These are phyloP conservation scores for Exidia glandulosa DNA, from an alignment of 768 basidiomycete genomes.

Conservation along the genomic window DNA sequence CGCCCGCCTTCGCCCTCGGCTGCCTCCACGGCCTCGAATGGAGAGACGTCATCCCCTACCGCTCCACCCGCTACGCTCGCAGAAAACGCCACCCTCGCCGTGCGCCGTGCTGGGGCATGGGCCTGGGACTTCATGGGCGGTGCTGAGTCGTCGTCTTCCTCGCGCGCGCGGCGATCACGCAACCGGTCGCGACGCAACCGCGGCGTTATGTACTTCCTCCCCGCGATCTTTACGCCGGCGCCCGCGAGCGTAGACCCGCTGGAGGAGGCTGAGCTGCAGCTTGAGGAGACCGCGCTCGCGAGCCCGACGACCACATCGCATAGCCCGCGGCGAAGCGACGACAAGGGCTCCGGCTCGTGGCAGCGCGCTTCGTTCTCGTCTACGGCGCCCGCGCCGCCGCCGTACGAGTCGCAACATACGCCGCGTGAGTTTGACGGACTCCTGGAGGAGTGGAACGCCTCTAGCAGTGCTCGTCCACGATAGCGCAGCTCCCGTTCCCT, in stretches of 20 bases:
- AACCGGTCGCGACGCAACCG: slow-evolving; percentile 34
- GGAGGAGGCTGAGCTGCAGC: neutral
- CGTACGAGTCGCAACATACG: neutral
- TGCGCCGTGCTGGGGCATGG: slow-evolving; percentile 36
- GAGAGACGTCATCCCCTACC: slow-evolving; percentile 29
- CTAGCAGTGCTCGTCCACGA: neutral
- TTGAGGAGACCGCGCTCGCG: neutral
- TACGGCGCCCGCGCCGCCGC: neutral
- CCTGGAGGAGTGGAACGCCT: neutral
- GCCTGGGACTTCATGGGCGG: slow-evolving; percentile 34
- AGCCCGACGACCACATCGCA: neutral
- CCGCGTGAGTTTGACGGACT: neutral
- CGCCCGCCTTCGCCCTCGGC: slow-evolving; percentile 51
- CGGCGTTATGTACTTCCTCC: slow-evolving; percentile 70
- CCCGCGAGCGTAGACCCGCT: slow-evolving; percentile 7
- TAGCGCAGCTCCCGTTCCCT: no score
- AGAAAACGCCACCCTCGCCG: slow-evolving; percentile 33
- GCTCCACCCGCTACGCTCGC: slow-evolving; percentile 29
- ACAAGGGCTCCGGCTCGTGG: neutral
- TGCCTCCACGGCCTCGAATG: slow-evolving; percentile 31
- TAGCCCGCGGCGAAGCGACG: neutral
- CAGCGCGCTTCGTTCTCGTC: neutral
- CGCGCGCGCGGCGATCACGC: slow-evolving; percentile 31
- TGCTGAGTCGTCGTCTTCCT: slow-evolving; percentile 33
- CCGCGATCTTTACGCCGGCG: slow-evolving; percentile 58